Base-by-base conservation (phyloP, 2,329 filamentous ascomycete genomes). In the Colletotrichum liaoningense region DNA sequence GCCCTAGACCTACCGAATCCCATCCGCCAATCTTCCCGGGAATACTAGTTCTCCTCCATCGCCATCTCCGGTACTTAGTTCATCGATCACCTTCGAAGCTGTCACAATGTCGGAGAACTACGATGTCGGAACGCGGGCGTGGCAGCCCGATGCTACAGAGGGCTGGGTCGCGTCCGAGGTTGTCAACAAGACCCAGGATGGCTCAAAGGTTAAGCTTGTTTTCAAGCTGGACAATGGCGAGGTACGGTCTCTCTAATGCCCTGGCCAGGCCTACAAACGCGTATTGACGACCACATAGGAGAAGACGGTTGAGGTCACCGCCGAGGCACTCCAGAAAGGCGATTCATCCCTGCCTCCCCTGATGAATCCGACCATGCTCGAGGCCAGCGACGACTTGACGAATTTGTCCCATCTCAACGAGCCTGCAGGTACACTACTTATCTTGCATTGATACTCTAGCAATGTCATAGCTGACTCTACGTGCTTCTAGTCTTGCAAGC, bases 141-240 rank as follows among this genome's bases (percentile, higher is more conserved):
- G 97, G 97, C 97, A 98, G 90, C 95, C 97, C 79, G 97, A 99
- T 88, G 87, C 91, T 83, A 94, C 94, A 75, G 96, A 99, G 85
- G 97, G 97, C 86, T 99, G 97, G 96, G 92, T 99, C 83, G 94
- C 95, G 82, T 98, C 97, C 59, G 95, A 98, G 88, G 93, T 99
- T 79, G 89, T 93, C 82, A 93, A 94, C 85, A 98, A 97, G 88
- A 89, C 90, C 69, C 87, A 94, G 77, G 89, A 97, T 81, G 97
- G 95, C 75, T 90, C 95, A 81, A 98, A 97, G 83, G 93, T 96
- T 80, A 93, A 89, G 81, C 90, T 99, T 79, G 90, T 95, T 79
- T 98, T 99, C 85, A 89, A 92, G 84, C 89, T 98, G 77, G 94
- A 95, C 79, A 98, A 95, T 90, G 97, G 95, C 84, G 95, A 98